phyloP scores from a whole-genome alignment of 202 grass and related monocot genomes.

The Cymbopogon flexuosus region DNA sequence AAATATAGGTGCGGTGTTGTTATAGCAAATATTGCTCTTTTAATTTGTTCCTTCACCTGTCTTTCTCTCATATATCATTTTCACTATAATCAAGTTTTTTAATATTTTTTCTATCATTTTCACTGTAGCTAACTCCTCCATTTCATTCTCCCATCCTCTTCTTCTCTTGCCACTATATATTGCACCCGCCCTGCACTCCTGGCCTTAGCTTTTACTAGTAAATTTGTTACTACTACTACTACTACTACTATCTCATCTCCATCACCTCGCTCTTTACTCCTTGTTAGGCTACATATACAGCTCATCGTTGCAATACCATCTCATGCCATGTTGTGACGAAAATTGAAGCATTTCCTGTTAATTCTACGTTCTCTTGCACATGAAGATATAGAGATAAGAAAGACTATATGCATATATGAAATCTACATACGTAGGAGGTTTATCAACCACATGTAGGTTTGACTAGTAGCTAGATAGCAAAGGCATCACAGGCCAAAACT shows the following conservation, averaged over 20 bases:
- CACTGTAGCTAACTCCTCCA: no score
- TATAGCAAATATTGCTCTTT: no score
- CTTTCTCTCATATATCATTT: no score
- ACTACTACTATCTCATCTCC: no score
- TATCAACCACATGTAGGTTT: background rate
- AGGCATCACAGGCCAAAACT: background rate
- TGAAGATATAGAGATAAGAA: background rate
- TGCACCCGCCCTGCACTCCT: no score
- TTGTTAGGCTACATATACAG: background rate
- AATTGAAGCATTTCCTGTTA: background rate
- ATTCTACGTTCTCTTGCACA: background rate
- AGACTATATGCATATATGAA: background rate
- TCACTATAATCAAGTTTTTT: no score
- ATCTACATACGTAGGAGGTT: background rate
- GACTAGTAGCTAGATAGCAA: background rate
- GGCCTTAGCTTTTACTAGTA: no score
- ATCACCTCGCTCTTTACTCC: background rate
- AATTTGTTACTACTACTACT: no score
- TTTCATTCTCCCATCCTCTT: no score
- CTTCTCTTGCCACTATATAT: background rate
- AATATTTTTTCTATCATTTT: no score
- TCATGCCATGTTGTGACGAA: background rate
- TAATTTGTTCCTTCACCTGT: background rate
- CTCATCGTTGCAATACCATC: background rate
- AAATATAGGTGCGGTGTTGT: no score